Conservation (phyloP, 129 eudicot species). For the Lactuca sativa region DNA sequence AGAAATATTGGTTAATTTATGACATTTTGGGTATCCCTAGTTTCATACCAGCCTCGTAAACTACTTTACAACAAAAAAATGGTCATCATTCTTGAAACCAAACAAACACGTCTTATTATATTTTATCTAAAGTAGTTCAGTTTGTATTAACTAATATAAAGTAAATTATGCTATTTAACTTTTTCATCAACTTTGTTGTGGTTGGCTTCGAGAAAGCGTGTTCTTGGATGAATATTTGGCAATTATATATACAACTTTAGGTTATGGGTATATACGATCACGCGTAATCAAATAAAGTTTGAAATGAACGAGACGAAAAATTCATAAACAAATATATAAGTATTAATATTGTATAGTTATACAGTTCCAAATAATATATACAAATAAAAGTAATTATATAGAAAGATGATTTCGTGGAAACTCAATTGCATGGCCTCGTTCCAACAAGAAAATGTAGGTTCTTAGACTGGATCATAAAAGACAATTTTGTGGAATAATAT, state of each 20-base stretch:
- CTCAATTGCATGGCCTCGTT: constrained; percentile 33
- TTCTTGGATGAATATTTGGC: constrained; percentile 28
- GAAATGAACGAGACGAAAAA: constrained; percentile 5
- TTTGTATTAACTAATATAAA: not conserved
- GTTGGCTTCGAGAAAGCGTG: constrained; percentile 32
- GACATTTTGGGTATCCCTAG: constrained; percentile 22
- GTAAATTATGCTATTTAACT: not conserved
- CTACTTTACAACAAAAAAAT: constrained; percentile 25
- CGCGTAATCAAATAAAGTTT: constrained; percentile 20
- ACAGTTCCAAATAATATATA: not conserved
- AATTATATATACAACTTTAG: constrained; percentile 12
- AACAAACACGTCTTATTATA: constrained; percentile 17
- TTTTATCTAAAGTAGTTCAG: not conserved
- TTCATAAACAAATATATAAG: not conserved
- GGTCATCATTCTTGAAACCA: constrained; percentile 22
- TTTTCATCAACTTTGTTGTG: constrained; percentile 11
- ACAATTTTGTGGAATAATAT: constrained; percentile 19
- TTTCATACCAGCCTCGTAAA: constrained; percentile 21
- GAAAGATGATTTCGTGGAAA: constrained; percentile 27
- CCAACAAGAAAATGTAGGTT: constrained; percentile 21
- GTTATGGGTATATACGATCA: constrained; percentile 1
- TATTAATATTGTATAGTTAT: not conserved
- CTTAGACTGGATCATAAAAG: constrained; percentile 32
- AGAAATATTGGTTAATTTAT: too few species aligned
- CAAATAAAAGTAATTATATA: not conserved